Percentiles rank a stretch among this genome's conserved stretches.
Conservation (phyloP, 176 grass and related monocot genomes). For the Triticum turgidum region DNA sequence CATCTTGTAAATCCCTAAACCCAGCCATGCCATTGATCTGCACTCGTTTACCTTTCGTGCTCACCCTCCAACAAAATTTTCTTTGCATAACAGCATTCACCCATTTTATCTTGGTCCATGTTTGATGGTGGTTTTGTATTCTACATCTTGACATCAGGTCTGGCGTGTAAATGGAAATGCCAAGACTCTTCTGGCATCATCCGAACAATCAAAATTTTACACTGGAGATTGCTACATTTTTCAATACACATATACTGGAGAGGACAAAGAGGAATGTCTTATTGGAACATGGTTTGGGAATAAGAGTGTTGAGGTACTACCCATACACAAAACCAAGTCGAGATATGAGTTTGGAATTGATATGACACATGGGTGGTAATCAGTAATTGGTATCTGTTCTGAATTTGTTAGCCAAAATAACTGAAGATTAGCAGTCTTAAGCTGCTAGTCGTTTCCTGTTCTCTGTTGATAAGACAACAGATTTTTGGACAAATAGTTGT, state of each 20-base stretch:
- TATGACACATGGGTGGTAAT: neutral
- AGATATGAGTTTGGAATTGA: constrained; percentile 22
- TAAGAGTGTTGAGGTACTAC: constrained; percentile 79
- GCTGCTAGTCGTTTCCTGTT: neutral
- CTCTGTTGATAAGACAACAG: neutral
- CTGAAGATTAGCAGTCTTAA: neutral
- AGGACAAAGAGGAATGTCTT: constrained; percentile 86
- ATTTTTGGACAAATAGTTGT: neutral
- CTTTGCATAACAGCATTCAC: neutral
- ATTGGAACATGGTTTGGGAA: constrained; percentile 96
- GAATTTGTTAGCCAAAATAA: constrained; percentile 1
- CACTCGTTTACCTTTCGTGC: constrained; percentile 6
- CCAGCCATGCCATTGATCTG: neutral
- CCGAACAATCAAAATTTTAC: constrained; percentile 78
- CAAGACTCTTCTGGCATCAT: constrained; percentile 60
- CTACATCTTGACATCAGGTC: constrained; percentile 55
- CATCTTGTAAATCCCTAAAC: constrained; percentile 5
- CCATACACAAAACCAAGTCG: neutral
- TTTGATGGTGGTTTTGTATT: constrained; percentile 28
- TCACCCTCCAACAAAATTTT: neutral
- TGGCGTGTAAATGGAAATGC: constrained; percentile 80
- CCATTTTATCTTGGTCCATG: constrained; percentile 19
- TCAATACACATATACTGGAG: constrained; percentile 82
- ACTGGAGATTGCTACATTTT: constrained; percentile 95
- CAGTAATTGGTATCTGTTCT: neutral